Evolutionary conservation across 2,329 filamentous ascomycete genomes (phyloP), one percentile per base, ranked within the genome.

Genomic region (Incumbomyces lentus): DNA sequence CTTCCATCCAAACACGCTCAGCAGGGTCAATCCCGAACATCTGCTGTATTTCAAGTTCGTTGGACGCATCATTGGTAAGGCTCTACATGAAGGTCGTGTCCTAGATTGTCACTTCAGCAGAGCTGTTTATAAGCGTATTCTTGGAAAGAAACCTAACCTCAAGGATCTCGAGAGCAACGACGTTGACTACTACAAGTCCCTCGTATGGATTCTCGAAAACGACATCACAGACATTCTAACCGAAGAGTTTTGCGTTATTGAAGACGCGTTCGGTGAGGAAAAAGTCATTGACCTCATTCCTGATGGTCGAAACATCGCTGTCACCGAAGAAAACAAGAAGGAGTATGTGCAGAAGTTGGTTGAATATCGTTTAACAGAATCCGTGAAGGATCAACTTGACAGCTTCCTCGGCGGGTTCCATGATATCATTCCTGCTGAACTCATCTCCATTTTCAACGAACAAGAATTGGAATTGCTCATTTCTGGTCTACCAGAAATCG

Each of bases 131-230:
- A 96, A 96, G 72, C 84, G 87, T 56, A 95, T 98, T 54, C 78
- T 98, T 22, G 86, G 92, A 62, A 94, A 93, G 64, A 80, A 86
- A 2, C 90, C 96, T 34, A 95, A 89, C 7, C 84, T 98, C 66
- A 98, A 98, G 71, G 92, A 98, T 60, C 96, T 98, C 88, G 92
- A 98, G 66, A 95, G 89, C 17, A 84, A 98, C 51, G 92, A 98
- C 64, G 82, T 94, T 2, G 90, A 98, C 60, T 98, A 98, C 70
- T 95, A 96, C 78, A 98, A 96, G 66, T 96, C 90, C 12, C 76
- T 98, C 17, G 80, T 92, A 50, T 98, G 93, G 93, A 96, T 98
- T 81, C 74, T 96, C 48, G 86, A 95, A 62, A 96, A 98, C 59
- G 90, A 98, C 62, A 98, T 98, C 58, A 95, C 89, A 3, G 92